A percentile compares a stretch with the other conserved stretches of the same genome.
Conservation (phyloP, 148 eudicot species). For the Chenopodium quinoa region DNA sequence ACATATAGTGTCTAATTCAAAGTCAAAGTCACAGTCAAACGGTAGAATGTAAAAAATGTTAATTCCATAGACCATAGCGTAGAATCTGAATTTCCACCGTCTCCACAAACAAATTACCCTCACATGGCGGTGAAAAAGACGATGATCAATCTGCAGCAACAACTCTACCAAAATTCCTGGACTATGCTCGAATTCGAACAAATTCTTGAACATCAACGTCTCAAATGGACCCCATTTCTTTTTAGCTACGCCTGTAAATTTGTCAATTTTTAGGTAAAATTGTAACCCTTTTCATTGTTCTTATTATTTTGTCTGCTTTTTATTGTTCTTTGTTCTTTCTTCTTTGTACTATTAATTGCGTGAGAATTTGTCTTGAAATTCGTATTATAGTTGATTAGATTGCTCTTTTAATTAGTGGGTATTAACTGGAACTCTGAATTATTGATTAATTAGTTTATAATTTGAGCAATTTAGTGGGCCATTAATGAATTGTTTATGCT, state of each 20-base stretch:
- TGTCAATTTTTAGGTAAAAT: background rate
- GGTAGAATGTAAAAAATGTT: too few relatives aligned
- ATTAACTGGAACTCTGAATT: constrained; percentile 13
- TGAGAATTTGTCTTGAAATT: background rate
- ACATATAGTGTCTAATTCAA: too few relatives aligned
- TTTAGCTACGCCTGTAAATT: background rate
- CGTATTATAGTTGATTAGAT: constrained; percentile 1
- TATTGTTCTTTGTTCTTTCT: background rate
- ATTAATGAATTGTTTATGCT: constrained; percentile 5
- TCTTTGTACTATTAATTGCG: background rate
- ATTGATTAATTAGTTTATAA: background rate
- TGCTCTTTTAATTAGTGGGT: constrained; percentile 10
- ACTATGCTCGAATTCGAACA: background rate
- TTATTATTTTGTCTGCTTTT: background rate
- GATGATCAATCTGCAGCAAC: background rate
- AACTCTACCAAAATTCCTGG: background rate
- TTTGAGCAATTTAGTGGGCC: background rate
- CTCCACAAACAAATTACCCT: background rate
- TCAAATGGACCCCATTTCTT: constrained; percentile 5
- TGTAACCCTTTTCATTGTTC: background rate
- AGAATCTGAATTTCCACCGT: background rate
- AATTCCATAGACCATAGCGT: background rate
- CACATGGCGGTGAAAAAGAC: constrained; percentile 8
- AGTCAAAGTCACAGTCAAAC: too few relatives aligned
- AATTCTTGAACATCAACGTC: background rate